These are phyloP conservation scores for Umbellularia californica DNA, from an alignment of 164 flowering plant genomes.

Conservation along the genomic window DNA sequence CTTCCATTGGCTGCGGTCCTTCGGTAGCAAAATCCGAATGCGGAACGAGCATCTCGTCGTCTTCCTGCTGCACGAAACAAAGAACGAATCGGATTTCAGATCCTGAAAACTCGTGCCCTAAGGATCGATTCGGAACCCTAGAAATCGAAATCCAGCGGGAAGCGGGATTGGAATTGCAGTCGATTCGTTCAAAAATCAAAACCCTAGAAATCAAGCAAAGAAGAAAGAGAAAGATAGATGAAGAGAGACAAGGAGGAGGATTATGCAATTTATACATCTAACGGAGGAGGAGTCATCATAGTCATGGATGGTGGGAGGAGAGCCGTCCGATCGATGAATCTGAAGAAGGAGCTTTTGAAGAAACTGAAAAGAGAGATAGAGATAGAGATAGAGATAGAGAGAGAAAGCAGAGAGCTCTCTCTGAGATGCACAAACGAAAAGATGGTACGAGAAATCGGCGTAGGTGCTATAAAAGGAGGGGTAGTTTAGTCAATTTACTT, in stretches of 20 bases:
- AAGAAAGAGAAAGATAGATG: not conserved
- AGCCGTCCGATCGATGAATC: constrained; percentile 36
- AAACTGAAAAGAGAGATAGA: too few relatives aligned
- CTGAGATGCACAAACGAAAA: too few relatives aligned
- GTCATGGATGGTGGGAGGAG: constrained; percentile 44
- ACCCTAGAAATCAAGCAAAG: constrained; percentile 1
- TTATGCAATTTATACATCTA: constrained; percentile 40
- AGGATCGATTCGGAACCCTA: constrained; percentile 36
- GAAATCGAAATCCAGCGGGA: constrained; percentile 4
- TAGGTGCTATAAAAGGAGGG: too few relatives aligned
- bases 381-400: too few relatives aligned
- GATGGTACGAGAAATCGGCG: too few relatives aligned
- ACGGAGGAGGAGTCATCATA: constrained; percentile 63
- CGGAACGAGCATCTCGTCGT: constrained; percentile 92
- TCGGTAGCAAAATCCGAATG: constrained; percentile 60
- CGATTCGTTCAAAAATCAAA: constrained; percentile 1
- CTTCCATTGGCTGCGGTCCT: constrained; percentile 83
- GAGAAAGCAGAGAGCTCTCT: too few relatives aligned
- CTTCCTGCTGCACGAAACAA: constrained; percentile 59
- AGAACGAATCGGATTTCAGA: constrained; percentile 26
- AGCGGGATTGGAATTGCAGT: constrained; percentile 3
- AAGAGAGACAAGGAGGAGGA: not conserved
- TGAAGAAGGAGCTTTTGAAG: not conserved
- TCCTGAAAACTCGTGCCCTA: constrained; percentile 17
- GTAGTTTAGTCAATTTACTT: too few relatives aligned